Conservation (phyloP, 345 rosid genomes). For the Tarenaya hassleriana region DNA sequence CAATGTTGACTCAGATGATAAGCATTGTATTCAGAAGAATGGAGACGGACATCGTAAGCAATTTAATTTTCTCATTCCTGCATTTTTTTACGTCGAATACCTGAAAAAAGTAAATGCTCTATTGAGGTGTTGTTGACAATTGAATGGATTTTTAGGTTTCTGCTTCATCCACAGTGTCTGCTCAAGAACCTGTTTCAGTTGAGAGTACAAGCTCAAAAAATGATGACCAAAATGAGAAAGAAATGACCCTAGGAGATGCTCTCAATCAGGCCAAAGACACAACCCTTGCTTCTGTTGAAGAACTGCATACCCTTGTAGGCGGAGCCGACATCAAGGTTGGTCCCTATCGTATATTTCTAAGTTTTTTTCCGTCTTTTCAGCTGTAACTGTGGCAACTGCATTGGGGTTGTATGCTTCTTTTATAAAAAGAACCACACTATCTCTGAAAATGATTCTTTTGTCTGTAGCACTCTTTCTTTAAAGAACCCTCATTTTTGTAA, state of each 20-base stretch:
- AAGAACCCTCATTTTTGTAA: conserved; percentile 9
- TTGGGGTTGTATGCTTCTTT: not conserved
- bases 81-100: conserved; percentile 15
- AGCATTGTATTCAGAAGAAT: conserved; percentile 90
- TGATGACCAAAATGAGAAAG: conserved; percentile 52
- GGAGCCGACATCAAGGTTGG: conserved; percentile 97
- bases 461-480: conserved; percentile 8
- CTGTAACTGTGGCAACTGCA: not conserved
- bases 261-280: conserved; percentile 65
- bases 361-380: not conserved
- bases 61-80: conserved; percentile 18
- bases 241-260: conserved; percentile 72
- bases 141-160: too few species aligned
- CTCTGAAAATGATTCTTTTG: conserved; percentile 2
- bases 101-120: conserved; percentile 18
- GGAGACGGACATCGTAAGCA: conserved; percentile 81
- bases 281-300: conserved; percentile 90
- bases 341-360: conserved; percentile 6
- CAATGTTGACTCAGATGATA: conserved; percentile 99
- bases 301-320: conserved; percentile 88
- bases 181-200: too few species aligned
- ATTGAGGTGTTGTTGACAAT: conserved; percentile 4
- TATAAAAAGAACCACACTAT: conserved; percentile 1
- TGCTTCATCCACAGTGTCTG: too few species aligned
- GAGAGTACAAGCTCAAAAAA: too few species aligned